Evolutionary conservation across 2,329 filamentous ascomycete species (phyloP).

Genomic region (Huntiella decipiens): DNA sequence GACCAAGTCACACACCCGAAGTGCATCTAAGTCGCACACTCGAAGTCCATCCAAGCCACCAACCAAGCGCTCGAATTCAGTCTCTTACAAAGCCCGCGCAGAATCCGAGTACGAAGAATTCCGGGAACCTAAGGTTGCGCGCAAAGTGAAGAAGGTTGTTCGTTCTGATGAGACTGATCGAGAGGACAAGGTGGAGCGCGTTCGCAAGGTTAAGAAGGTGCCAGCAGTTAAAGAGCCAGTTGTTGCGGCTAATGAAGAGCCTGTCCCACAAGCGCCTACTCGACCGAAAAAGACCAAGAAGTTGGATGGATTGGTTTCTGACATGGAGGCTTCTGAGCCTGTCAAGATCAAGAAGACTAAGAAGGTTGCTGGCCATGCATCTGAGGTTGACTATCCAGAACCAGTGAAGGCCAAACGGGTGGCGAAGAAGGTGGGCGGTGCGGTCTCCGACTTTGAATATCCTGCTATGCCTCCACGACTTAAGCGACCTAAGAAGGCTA

Average conservation of each 20-base stretch:
- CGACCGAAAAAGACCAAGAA: not conserved
- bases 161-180: slow-evolving; percentile 1
- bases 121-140: not conserved
- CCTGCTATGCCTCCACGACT: not conserved
- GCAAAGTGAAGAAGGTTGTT: slow-evolving; percentile 5
- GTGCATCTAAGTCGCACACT: slow-evolving; percentile 1
- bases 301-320: not conserved
- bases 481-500: slow-evolving; percentile 1
- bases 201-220: slow-evolving; percentile 1
- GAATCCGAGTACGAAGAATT: not conserved
- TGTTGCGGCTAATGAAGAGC: not conserved
- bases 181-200: not conserved
- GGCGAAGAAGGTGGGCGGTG: not conserved
- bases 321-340: not conserved
- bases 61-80: slow-evolving; percentile 2
- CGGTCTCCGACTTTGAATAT: not conserved
- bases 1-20: slow-evolving; percentile 1
- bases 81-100: slow-evolving; percentile 1
- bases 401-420: slow-evolving; percentile 1
- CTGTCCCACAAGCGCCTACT: not conserved
- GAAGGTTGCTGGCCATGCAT: not conserved
- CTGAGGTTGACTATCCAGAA: slow-evolving; percentile 10
- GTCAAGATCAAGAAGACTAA: slow-evolving; percentile 1
- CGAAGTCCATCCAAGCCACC: slow-evolving; percentile 6
- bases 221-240: not conserved